Evolutionary conservation across 306 rosid genomes (phyloP).

Genomic region (Heteromeles arbutifolia): DNA sequence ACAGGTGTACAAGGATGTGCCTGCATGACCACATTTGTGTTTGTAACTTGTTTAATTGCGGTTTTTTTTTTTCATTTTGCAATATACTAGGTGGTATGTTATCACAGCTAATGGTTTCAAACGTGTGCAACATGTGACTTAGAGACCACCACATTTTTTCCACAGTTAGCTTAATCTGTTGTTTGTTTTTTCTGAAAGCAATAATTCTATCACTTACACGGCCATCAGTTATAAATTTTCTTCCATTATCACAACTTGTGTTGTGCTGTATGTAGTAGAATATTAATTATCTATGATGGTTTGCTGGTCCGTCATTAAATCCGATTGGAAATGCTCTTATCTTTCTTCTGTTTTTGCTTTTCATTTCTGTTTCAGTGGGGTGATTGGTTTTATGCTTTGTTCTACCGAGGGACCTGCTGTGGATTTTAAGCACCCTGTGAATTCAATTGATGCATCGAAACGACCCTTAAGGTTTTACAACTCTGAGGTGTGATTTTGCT

Average conservation of each 20-base stretch:
- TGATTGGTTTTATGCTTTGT: slow-evolving; percentile 98
- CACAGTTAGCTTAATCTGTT: not conserved
- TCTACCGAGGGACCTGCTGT: slow-evolving; percentile 93
- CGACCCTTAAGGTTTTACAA: slow-evolving; percentile 82
- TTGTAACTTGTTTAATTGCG: not conserved
- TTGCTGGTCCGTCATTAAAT: not conserved
- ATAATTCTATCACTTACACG: not conserved
- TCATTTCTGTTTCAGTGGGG: slow-evolving; percentile 58
- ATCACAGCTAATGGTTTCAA: not conserved
- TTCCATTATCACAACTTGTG: not conserved
- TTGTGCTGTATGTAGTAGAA: not conserved
- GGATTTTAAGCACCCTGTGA: slow-evolving; percentile 90
- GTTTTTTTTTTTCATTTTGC: not conserved
- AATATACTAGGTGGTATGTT: not conserved
- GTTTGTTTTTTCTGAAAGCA: not conserved
- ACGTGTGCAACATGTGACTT: not conserved
- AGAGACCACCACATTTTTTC: not conserved
- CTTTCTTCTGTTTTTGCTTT: slow-evolving; percentile 2
- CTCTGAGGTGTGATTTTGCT: slow-evolving; percentile 57
- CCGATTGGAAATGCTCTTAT: not conserved
- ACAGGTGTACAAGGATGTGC: not conserved
- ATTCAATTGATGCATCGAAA: slow-evolving; percentile 50
- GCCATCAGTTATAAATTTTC: not conserved
- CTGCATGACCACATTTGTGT: not conserved
- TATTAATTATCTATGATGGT: not conserved